phyloP scores from a whole-genome alignment of 768 basidiomycete species.

The Mycena sanguinolenta region DNA sequence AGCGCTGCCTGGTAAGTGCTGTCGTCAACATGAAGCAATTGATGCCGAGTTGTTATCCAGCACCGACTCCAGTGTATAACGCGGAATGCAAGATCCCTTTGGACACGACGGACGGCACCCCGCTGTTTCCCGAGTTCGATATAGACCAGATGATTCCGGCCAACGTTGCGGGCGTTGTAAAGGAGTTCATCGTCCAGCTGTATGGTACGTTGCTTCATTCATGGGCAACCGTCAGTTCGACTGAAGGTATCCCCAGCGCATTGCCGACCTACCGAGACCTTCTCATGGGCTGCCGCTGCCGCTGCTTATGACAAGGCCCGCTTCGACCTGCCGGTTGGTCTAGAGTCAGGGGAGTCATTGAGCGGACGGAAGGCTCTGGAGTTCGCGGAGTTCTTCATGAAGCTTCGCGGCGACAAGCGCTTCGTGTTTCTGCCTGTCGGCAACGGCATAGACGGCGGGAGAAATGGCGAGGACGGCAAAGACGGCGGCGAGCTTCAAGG shows the following conservation, averaged over 20 bases:
- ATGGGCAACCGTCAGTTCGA: too few species aligned
- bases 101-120: neutral
- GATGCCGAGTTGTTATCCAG: neutral
- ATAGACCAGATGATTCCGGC: neutral
- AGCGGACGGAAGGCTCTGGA: neutral
- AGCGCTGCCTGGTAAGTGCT: neutral
- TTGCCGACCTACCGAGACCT: neutral
- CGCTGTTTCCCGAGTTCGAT: neutral
- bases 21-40: neutral
- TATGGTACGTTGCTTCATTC: too few species aligned
- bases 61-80: neutral
- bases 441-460: too few species aligned
- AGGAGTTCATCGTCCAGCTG: neutral
- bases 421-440: neutral
- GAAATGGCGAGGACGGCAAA: too few species aligned
- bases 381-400: slow-evolving; percentile 2
- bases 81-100: neutral
- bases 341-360: neutral
- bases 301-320: neutral
- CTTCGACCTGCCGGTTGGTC: neutral
- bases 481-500: too few species aligned
- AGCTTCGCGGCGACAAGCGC: neutral
- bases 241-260: neutral
- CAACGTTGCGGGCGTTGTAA: neutral
- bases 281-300: neutral